These are phyloP conservation scores for Chloranthus sessilifolius DNA, from an alignment of 164 flowering plant genomes.

Conservation along the genomic window DNA sequence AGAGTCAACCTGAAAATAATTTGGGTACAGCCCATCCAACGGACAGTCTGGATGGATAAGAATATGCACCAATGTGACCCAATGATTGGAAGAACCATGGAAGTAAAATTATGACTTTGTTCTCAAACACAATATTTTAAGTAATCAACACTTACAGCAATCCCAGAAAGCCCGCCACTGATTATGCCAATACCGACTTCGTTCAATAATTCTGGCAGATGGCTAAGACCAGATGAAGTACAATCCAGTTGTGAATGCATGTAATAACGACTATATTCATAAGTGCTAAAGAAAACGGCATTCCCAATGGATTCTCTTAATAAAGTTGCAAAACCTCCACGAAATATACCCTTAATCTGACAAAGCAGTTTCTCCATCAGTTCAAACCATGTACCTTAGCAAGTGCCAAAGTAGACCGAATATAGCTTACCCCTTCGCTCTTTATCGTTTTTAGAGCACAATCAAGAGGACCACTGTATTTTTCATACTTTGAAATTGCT, in stretches of 20 bases:
- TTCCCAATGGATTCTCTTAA: conserved; percentile 81
- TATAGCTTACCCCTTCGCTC: conserved; percentile 68
- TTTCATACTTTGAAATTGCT: conserved; percentile 20
- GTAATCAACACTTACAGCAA: conserved; percentile 65
- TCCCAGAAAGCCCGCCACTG: conserved; percentile 87
- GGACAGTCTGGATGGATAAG: too few relatives aligned
- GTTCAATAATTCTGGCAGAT: conserved; percentile 24
- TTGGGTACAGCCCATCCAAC: too few relatives aligned
- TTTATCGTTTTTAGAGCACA: conserved; percentile 68
- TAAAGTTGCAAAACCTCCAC: conserved; percentile 72
- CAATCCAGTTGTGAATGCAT: conserved; percentile 52
- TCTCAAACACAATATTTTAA: too few relatives aligned
- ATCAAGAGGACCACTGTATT: conserved; percentile 71
- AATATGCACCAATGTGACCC: too few relatives aligned
- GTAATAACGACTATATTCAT: conserved; percentile 63
- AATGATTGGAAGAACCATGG: too few relatives aligned
- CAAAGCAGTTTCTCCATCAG: conserved; percentile 21
- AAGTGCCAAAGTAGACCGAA: conserved; percentile 7
- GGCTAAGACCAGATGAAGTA: conserved; percentile 28
- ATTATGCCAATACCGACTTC: conserved; percentile 79
- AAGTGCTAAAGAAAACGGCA: conserved; percentile 66
- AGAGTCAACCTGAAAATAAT: too few relatives aligned
- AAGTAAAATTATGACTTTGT: too few relatives aligned
- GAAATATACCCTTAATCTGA: conserved; percentile 78
- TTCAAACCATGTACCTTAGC: conserved; percentile 1